Conservation (phyloP, 108 stramenopile genomes). For the Cyclotella choctawhatcheeana region DNA sequence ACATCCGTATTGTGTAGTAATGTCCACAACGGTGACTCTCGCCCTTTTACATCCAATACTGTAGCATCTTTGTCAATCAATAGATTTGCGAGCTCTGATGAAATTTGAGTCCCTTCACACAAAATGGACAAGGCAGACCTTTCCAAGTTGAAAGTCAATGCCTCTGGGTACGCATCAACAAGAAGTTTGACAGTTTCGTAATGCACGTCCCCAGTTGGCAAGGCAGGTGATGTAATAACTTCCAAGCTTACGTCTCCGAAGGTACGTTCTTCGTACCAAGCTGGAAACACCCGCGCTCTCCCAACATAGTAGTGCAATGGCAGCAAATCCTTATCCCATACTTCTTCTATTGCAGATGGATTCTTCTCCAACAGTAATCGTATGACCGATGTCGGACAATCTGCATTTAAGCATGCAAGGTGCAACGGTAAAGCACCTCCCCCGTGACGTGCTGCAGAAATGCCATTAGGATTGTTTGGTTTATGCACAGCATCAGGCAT, state of each 20-base stretch:
- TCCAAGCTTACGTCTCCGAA: not conserved
- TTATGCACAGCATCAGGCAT: conserved; percentile 3
- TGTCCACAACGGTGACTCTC: conserved; percentile 1
- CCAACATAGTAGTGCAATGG: not conserved
- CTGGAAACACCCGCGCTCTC: not conserved
- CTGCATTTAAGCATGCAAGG: conserved; percentile 13
- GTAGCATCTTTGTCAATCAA: conserved; percentile 9
- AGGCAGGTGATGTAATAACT: not conserved
- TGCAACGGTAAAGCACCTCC: not conserved
- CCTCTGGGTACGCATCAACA: conserved; percentile 19
- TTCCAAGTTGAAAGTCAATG: not conserved
- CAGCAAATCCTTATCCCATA: not conserved
- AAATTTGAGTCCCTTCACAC: conserved; percentile 6
- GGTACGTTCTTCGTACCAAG: too few relatives aligned
- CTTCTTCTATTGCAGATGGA: not conserved
- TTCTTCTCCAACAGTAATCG: conserved; percentile 5
- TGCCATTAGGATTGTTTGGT: not conserved
- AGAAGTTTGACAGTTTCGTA: not conserved
- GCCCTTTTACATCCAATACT: not conserved
- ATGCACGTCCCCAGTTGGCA: conserved; percentile 4
- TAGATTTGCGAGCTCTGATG: not conserved
- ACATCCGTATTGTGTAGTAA: not conserved
- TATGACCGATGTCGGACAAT: conserved; percentile 3
- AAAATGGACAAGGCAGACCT: not conserved
- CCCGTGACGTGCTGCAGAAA: not conserved